Conservation (phyloP, 768 basidiomycete species). For the Russula brevipes region DNA sequence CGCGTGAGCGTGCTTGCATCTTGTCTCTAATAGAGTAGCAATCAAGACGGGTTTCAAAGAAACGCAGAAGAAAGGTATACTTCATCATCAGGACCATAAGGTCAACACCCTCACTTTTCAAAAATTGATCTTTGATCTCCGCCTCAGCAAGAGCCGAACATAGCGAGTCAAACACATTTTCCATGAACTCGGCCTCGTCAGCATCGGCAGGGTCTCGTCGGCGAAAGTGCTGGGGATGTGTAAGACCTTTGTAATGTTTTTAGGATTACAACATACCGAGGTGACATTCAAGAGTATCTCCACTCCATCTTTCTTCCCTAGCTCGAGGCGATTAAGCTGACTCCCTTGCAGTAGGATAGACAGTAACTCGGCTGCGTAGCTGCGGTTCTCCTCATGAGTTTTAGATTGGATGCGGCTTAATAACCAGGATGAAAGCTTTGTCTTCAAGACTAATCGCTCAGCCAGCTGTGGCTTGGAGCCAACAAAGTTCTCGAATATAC, state of each 20-base stretch:
- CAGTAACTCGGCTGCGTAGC: slow-evolving; percentile 91
- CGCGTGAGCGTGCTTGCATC: slow-evolving; percentile 67
- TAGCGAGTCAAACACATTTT: slow-evolving; percentile 86
- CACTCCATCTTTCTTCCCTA: slow-evolving; percentile 73
- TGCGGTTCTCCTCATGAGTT: slow-evolving; percentile 81
- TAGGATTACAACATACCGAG: slow-evolving; percentile 51
- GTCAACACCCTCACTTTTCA: slow-evolving; percentile 90
- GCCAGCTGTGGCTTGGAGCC: slow-evolving; percentile 80
- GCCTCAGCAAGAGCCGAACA: slow-evolving; percentile 82
- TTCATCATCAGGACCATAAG: slow-evolving; percentile 99
- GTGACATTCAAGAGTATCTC: slow-evolving; percentile 70
- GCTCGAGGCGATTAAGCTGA: slow-evolving; percentile 56
- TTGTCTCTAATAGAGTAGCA: slow-evolving; percentile 56
- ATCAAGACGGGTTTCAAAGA: slow-evolving; percentile 10
- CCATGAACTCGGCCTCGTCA: slow-evolving; percentile 97
- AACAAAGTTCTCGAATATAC: slow-evolving; percentile 89
- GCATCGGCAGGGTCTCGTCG: slow-evolving; percentile 75
- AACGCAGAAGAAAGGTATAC: slow-evolving; percentile 40
- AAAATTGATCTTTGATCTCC: slow-evolving; percentile 72
- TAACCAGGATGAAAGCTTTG: slow-evolving; percentile 73
- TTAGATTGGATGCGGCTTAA: slow-evolving; percentile 68
- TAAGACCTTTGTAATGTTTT: slow-evolving; percentile 19
- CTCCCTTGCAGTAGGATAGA: slow-evolving; percentile 83
- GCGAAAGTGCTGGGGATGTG: slow-evolving; percentile 67
- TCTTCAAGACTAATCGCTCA: slow-evolving; percentile 62